Conservation (phyloP, 1,139 yeast genomes). For the Arxiozyma bovina region DNA sequence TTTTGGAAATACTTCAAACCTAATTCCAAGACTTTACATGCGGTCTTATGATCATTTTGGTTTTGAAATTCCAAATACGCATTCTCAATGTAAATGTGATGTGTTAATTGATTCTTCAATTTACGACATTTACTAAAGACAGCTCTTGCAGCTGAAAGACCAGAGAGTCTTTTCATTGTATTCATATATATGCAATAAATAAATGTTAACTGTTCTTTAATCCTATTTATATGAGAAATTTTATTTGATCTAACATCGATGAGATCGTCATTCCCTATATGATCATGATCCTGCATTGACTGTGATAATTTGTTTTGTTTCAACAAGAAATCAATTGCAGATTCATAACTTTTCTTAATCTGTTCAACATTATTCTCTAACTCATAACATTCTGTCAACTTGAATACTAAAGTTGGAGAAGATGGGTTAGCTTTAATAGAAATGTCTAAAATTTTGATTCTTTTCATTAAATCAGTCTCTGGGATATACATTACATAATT, state of each 20-base stretch:
- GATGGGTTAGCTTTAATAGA: constrained; percentile 62
- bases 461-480: constrained; percentile 7
- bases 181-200: constrained; percentile 50
- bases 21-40: constrained; percentile 68
- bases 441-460: constrained; percentile 39
- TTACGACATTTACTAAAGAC: constrained; percentile 53
- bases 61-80: constrained; percentile 76
- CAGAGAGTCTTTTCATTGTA: constrained; percentile 51
- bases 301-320: constrained; percentile 30
- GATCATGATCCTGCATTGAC: constrained; percentile 21
- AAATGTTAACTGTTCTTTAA: constrained; percentile 22
- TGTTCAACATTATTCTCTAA: constrained; percentile 43
- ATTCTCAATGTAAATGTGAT: constrained; percentile 71
- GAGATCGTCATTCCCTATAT: neutral
- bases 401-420: constrained; percentile 59
- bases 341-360: constrained; percentile 45
- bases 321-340: constrained; percentile 39
- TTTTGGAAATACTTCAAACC: constrained; percentile 56
- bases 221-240: constrained; percentile 7
- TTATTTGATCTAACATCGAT: neutral
- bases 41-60: constrained; percentile 50
- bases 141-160: constrained; percentile 64
- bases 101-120: constrained; percentile 45
- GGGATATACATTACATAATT: constrained; percentile 39
- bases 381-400: constrained; percentile 65